These are phyloP conservation scores for Candida suzukii DNA, from an alignment of 805 yeast genomes.

Conservation along the genomic window DNA sequence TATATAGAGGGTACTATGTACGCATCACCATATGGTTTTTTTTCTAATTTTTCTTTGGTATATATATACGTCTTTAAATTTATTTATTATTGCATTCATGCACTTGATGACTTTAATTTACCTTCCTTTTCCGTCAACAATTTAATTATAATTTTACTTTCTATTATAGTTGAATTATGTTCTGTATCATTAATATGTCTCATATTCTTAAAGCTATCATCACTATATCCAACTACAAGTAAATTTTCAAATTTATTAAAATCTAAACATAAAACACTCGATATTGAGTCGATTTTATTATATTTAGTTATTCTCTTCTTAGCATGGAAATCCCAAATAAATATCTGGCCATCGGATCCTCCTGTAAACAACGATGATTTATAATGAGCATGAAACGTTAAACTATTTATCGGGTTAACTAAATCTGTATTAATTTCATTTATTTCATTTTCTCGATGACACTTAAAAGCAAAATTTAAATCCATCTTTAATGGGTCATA, in stretches of 20 bases:
- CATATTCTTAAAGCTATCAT: conserved; percentile 32
- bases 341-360: conserved; percentile 23
- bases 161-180: conserved; percentile 10
- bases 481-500: conserved; percentile 34
- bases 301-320: conserved; percentile 26
- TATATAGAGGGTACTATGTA: no score
- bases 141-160: conserved; percentile 10
- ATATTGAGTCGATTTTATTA: conserved; percentile 18
- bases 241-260: conserved; percentile 1
- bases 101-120: background rate
- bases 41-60: background rate
- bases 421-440: conserved; percentile 30
- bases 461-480: conserved; percentile 69
- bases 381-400: conserved; percentile 36
- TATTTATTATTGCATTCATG: background rate
- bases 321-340: conserved; percentile 24
- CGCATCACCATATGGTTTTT: no score
- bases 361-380: conserved; percentile 36
- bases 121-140: background rate
- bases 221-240: conserved; percentile 34
- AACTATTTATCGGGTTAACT: conserved; percentile 34
- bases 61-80: background rate
- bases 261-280: background rate
- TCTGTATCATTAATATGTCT: conserved; percentile 10
- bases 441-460: conserved; percentile 48